Conservation (phyloP, 106 monocot genomes). For the Hemerocallis citrina region DNA sequence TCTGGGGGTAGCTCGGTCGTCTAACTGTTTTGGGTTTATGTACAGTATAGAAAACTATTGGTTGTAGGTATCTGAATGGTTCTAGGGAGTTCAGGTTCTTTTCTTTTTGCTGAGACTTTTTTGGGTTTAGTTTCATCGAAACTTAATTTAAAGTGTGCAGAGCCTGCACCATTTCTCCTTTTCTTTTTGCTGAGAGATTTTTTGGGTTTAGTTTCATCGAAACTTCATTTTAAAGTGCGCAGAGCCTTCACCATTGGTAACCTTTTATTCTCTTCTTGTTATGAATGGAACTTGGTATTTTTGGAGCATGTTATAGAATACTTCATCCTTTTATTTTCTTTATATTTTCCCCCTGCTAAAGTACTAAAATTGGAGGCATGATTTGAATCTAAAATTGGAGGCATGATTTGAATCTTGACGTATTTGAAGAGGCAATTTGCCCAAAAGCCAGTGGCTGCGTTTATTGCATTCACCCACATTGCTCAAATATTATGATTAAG, state of each 20-base stretch:
- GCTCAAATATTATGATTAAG: too few relatives aligned
- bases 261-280: background rate
- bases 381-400: background rate
- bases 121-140: background rate
- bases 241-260: too few relatives aligned
- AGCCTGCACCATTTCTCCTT: too few relatives aligned
- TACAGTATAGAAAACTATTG: background rate
- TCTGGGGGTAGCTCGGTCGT: background rate
- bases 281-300: background rate
- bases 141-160: too few relatives aligned
- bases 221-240: too few relatives aligned
- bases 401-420: too few relatives aligned
- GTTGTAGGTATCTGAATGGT: background rate
- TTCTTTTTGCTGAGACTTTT: too few relatives aligned
- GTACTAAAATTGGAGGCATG: too few relatives aligned
- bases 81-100: background rate
- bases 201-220: too few relatives aligned
- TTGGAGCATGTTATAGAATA: background rate
- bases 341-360: too few relatives aligned
- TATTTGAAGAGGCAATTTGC: background rate
- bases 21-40: background rate
- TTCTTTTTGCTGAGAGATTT: too few relatives aligned
- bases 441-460: background rate
- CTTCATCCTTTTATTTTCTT: background rate
- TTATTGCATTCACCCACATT: too few relatives aligned